Evolutionary conservation across 257 asterid genomes (phyloP).

Genomic region (Salvia miltiorrhiza): DNA sequence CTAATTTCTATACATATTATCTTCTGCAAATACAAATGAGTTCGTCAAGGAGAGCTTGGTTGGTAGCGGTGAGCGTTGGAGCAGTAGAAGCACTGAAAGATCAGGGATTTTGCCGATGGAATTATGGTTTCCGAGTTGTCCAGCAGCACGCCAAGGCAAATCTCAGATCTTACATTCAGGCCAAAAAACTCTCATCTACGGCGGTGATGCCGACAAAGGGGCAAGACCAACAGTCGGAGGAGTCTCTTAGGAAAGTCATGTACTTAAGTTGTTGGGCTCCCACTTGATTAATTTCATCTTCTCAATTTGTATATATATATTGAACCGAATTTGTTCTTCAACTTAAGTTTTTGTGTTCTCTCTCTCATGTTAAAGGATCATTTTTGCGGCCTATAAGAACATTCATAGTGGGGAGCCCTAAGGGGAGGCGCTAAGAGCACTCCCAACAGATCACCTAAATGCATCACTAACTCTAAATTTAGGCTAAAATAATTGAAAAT

Average conservation of each 20-base stretch:
- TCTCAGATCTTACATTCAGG: conserved; percentile 19
- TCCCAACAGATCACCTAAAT: too few species aligned
- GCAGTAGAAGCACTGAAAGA: conserved; percentile 58
- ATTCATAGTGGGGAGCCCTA: too few species aligned
- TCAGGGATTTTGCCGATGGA: conserved; percentile 59
- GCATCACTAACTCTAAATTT: too few species aligned
- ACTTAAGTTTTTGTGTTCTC: too few species aligned
- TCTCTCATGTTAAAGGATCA: too few species aligned
- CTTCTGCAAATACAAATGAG: too few species aligned
- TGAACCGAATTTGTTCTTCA: background rate
- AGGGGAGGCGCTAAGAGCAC: too few species aligned
- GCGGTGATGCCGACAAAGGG: background rate
- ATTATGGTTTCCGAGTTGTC: conserved; percentile 30
- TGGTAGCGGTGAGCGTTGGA: conserved; percentile 63
- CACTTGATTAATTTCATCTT: background rate
- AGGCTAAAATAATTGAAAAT: too few species aligned
- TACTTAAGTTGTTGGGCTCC: conserved; percentile 36
- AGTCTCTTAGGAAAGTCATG: conserved; percentile 39
- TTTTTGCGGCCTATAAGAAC: too few species aligned
- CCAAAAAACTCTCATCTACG: conserved; percentile 10
- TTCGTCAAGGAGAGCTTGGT: too few species aligned
- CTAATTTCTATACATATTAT: too few species aligned
- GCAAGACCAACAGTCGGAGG: conserved; percentile 29
- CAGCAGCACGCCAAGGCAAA: conserved; percentile 39
- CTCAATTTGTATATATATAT: background rate